Evolutionary conservation across 805 yeast genomes (phyloP).

Genomic region (Wickerhamiella sorbophila): DNA sequence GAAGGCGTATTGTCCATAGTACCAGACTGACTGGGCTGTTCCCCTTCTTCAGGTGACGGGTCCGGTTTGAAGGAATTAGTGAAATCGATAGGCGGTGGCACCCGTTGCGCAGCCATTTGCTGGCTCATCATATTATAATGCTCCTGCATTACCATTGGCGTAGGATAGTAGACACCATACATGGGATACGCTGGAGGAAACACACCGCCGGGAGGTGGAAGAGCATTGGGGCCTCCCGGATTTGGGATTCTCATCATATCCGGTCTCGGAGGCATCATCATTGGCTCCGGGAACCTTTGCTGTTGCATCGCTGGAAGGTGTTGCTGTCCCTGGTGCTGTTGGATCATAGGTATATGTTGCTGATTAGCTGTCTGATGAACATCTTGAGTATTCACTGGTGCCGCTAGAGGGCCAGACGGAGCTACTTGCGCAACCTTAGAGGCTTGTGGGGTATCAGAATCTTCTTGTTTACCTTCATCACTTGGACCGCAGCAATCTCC

Average conservation of each 20-base stretch:
- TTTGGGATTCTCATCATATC: background rate
- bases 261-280: background rate
- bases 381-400: too few relatives aligned
- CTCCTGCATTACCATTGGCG: background rate
- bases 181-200: background rate
- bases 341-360: too few relatives aligned
- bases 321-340: background rate
- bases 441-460: background rate
- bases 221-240: background rate
- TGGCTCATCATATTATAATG: background rate
- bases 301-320: background rate
- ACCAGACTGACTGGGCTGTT: background rate
- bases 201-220: too few relatives aligned
- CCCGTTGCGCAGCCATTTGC: background rate
- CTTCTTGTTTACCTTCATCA: background rate
- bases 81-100: background rate
- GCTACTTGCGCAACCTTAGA: conserved; percentile 32
- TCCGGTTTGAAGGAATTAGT: background rate
- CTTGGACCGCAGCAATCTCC: background rate
- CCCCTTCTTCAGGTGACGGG: background rate
- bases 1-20: background rate
- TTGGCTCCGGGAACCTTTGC: background rate
- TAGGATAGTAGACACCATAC: background rate
- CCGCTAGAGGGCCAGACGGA: conserved; percentile 19
- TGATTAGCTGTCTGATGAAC: too few relatives aligned